Evolutionary conservation across 257 asterid genomes (phyloP), one percentile per base, ranked within the genome.

Genomic region (Solanum ahanhuiri): DNA sequence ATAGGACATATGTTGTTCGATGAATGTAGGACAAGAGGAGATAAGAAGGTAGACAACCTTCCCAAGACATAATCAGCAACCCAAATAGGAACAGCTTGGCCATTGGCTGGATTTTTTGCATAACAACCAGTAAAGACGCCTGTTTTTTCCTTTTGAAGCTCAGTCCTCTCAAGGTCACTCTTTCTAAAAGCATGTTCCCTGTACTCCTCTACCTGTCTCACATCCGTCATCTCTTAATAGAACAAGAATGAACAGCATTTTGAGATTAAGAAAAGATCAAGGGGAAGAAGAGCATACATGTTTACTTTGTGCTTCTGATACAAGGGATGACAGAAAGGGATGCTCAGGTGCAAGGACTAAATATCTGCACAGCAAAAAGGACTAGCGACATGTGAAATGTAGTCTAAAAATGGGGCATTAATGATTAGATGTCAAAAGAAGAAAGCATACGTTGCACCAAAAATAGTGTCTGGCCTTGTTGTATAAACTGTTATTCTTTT

Each of bases 101-200:
- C 98, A 90, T 91, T 95, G 79, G 94, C 97, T 64, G 98, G 98
- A 90, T 97, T 97, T 90, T 90, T 97, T 83, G 98, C 98, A 92
- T 93, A 95, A 89, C 93, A 91, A 66, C 99, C 99, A 87, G 93
- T 93, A 88, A 97, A 95, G 45, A 97, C 98, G 35, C 98, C 99
- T 14, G 95, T 92, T 88, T 94, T 97, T 87, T 95, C 98, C 92
- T 97, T 97, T 90, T 97, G 98, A 90, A 97, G 97, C 89, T 94
- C 98, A 71, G 98, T 97, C 90, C 99, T 94, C 90, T 97, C 99
- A 48, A 97, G 95, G 86, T 97, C 99, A 92, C 98, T 97, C 93
- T 95, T 97, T 88, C 93, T 93, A 41, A 95, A 94, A 84, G 99
- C 96, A 88, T 90, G 89, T 90, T 95, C 98, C 89, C 87, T 91